These are phyloP conservation scores for Chlamydomonas sp. DNA, from an alignment of 139 green algal species.

Conservation along the genomic window DNA sequence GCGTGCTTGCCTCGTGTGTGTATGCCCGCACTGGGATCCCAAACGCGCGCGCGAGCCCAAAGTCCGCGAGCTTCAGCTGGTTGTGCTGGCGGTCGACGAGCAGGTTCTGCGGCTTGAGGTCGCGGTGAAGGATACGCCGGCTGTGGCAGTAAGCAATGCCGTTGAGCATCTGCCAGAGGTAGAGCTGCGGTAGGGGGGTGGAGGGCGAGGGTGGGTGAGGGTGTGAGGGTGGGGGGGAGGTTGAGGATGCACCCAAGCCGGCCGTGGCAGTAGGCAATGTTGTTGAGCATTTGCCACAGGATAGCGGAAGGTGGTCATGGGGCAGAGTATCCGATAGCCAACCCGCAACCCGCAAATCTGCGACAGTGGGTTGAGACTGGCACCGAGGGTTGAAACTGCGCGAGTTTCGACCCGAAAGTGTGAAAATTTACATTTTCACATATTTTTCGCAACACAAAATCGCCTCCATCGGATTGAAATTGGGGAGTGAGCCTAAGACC, in stretches of 20 bases:
- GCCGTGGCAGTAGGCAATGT: background rate
- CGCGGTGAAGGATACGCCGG: slow-evolving; percentile 83
- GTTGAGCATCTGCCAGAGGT: slow-evolving; percentile 92
- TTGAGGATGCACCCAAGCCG: background rate
- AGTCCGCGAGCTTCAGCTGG: slow-evolving; percentile 95
- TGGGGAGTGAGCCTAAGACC: no score
- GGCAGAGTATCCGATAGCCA: background rate
- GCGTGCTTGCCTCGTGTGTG: slow-evolving; percentile 79
- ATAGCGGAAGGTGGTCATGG: background rate
- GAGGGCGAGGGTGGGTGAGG: background rate
- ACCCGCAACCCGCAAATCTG: no score
- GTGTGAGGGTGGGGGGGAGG: background rate
- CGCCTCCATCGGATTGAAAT: no score
- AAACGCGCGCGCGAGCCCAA: slow-evolving; percentile 92
- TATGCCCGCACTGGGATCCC: slow-evolving; percentile 91
- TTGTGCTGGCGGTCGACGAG: slow-evolving; percentile 81
- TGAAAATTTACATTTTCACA: no score
- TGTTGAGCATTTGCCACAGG: background rate
- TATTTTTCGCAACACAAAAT: no score
- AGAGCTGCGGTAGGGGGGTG: slow-evolving; percentile 52
- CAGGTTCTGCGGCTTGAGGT: slow-evolving; percentile 98
- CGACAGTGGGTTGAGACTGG: no score
- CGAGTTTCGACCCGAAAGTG: no score
- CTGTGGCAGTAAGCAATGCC: slow-evolving; percentile 89
- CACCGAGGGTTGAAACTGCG: no score